Evolutionary conservation across 176 grass and related monocot species (phyloP), one percentile per base, ranked within the genome.

Genomic region (Avena eriantha): DNA sequence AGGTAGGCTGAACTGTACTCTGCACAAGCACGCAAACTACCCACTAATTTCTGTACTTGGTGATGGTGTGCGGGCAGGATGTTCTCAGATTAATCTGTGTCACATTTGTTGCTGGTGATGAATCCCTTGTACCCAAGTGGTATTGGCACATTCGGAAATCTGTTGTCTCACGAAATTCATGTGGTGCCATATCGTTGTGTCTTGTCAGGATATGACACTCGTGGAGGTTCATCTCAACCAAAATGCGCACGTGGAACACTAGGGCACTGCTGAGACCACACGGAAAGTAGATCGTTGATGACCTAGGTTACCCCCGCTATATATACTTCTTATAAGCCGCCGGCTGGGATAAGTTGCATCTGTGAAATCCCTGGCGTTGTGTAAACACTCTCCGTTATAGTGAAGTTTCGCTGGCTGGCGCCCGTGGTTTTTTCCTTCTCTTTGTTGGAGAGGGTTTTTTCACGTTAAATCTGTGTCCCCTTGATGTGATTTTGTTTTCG

Each of bases 221-320:
- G 26, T 61, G 26, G 13, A 58, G 8, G 6, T 45, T 24, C 14
- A 56, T 12, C 78, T 51, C 59, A 31, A 76, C 58, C 12, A 49
- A 78, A 69, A 17, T 9, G 50, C 18, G 34, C 34, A 23, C 22
- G 7, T 35, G 15, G 57, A 47, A n/a, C 76, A 58, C 22, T 29
- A 74, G 47, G 49, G 45, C 22, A 48, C 57, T 9, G 21, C 16
- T 33, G 19, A 46, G 69, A 69, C 48, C 65, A 61, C 10, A 87
- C 23, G 45, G 80, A 80, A 58, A 39, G 2, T 22, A 85, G 43
- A 53, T 63, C 29, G n/a, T n/a, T n/a, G n/a, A n/a, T n/a, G n/a
- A n/a, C n/a, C n/a, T n/a, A n/a, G n/a, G n/a, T n/a, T n/a, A n/a
- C n/a, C n/a, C n/a, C n/a, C n/a, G n/a, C n/a, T n/a, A n/a, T n/a